phyloP scores from a whole-genome alignment of 2,329 filamentous ascomycete genomes.

The Balansia obtecta region DNA sequence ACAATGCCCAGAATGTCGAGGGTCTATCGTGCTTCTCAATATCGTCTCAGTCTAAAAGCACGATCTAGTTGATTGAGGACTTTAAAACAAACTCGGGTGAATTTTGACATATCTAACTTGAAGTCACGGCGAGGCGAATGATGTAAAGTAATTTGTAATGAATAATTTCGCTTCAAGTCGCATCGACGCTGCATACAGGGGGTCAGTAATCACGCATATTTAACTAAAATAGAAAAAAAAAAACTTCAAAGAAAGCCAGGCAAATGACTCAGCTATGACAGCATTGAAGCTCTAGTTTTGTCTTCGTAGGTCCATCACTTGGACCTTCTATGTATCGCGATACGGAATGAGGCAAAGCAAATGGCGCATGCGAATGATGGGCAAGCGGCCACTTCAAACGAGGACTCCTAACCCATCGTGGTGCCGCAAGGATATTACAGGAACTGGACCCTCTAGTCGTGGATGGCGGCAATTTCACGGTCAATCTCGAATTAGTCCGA shows the following conservation, averaged over 20 bases:
- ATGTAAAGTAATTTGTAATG: no score
- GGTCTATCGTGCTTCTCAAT: no score
- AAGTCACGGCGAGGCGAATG: no score
- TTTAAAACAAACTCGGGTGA: no score
- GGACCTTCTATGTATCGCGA: not conserved
- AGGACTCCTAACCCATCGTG: not conserved
- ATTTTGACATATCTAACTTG: no score
- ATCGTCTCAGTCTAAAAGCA: no score
- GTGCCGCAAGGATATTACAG: slow-evolving; percentile 20
- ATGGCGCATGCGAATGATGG: not conserved
- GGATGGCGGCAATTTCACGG: slow-evolving; percentile 20
- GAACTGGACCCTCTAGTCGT: slow-evolving; percentile 15
- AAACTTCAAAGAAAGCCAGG: not conserved
- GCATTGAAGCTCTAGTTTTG: not conserved
- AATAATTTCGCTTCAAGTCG: no score
- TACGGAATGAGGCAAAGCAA: not conserved
- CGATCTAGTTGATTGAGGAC: no score
- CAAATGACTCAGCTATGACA: slow-evolving; percentile 4
- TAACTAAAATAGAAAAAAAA: not conserved
- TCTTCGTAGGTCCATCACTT: not conserved
- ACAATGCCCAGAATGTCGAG: no score
- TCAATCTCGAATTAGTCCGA: slow-evolving; percentile 16
- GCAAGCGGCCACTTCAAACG: not conserved
- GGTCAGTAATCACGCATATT: not conserved
- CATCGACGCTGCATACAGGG: not conserved